Percentiles rank a stretch among this genome's conserved stretches.
These are phyloP conservation scores for Epithemia pelagica DNA, from an alignment of 108 stramenopile genomes.

Conservation along the genomic window DNA sequence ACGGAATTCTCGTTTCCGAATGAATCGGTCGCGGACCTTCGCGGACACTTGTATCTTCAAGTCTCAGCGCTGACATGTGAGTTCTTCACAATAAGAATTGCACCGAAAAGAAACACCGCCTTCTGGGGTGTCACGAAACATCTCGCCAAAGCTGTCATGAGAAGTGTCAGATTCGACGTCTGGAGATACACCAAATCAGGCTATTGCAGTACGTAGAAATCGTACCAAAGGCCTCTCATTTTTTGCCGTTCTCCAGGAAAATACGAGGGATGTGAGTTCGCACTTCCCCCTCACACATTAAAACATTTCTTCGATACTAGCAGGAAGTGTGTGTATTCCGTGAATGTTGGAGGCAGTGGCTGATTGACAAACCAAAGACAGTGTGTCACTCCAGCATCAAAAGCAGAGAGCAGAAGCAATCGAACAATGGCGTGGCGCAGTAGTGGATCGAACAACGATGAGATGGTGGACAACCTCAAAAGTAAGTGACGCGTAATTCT, in stretches of 20 bases:
- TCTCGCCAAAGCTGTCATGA: background rate
- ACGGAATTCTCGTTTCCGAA: background rate
- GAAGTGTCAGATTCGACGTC: background rate
- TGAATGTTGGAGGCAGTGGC: background rate
- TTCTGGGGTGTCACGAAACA: background rate
- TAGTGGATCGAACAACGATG: slow-evolving; percentile 76
- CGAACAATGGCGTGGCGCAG: slow-evolving; percentile 82
- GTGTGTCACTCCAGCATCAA: background rate
- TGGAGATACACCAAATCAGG: background rate
- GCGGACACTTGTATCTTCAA: no score
- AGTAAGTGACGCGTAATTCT: slow-evolving; percentile 44
- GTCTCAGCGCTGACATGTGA: background rate
- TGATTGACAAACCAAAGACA: background rate
- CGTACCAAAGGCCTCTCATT: background rate
- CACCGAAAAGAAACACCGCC: background rate
- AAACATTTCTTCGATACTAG: background rate
- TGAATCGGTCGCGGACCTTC: background rate
- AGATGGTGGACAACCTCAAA: slow-evolving; percentile 82
- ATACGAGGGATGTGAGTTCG: background rate
- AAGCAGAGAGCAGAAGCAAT: background rate
- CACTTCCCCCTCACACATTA: background rate
- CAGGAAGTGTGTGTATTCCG: background rate
- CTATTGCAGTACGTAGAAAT: background rate
- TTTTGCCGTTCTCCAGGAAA: background rate
- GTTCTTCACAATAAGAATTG: background rate